A percentile compares a stretch with the other conserved stretches of the same genome.
Evolutionary conservation across 345 rosid genomes (phyloP).

Genomic region (Boechera stricta): DNA sequence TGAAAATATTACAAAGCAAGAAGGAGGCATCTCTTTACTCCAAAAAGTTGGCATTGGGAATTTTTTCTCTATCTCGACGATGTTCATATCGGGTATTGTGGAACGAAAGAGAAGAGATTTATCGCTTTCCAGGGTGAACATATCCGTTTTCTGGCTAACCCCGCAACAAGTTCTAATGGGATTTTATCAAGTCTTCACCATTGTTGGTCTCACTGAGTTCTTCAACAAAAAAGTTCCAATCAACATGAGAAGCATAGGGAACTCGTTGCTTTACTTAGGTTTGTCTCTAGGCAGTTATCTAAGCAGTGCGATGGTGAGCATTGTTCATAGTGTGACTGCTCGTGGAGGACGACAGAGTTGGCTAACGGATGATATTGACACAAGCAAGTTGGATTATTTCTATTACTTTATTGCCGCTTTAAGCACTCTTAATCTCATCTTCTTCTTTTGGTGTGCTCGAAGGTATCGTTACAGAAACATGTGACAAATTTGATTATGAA

Average conservation of each 20-base stretch:
- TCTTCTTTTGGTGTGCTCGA: slow-evolving; percentile 52
- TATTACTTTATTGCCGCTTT: slow-evolving; percentile 63
- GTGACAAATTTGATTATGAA: slow-evolving; percentile 10
- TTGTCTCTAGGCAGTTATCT: slow-evolving; percentile 52
- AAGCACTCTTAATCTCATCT: slow-evolving; percentile 53
- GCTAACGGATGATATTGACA: slow-evolving; percentile 58
- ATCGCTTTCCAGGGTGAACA: slow-evolving; percentile 32
- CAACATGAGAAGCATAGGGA: slow-evolving; percentile 67
- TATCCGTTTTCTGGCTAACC: slow-evolving; percentile 60
- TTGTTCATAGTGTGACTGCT: slow-evolving; percentile 53
- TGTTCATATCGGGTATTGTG: slow-evolving; percentile 57
- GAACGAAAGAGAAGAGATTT: slow-evolving; percentile 55
- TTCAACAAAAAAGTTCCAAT: slow-evolving; percentile 67
- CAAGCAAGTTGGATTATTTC: slow-evolving; percentile 61
- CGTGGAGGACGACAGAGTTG: slow-evolving; percentile 53
- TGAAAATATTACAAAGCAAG: slow-evolving; percentile 44
- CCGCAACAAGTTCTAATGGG: slow-evolving; percentile 71
- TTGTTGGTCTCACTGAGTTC: slow-evolving; percentile 67
- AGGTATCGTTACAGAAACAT: slow-evolving; percentile 51
- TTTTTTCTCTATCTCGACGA: slow-evolving; percentile 51
- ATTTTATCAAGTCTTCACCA: slow-evolving; percentile 61
- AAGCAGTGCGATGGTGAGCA: slow-evolving; percentile 46
- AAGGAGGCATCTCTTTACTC: slow-evolving; percentile 62
- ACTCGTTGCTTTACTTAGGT: slow-evolving; percentile 44
- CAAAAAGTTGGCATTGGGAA: slow-evolving; percentile 66